These are phyloP conservation scores for Sarocladium kiliense DNA, from an alignment of 2,329 filamentous ascomycete genomes.

Conservation along the genomic window DNA sequence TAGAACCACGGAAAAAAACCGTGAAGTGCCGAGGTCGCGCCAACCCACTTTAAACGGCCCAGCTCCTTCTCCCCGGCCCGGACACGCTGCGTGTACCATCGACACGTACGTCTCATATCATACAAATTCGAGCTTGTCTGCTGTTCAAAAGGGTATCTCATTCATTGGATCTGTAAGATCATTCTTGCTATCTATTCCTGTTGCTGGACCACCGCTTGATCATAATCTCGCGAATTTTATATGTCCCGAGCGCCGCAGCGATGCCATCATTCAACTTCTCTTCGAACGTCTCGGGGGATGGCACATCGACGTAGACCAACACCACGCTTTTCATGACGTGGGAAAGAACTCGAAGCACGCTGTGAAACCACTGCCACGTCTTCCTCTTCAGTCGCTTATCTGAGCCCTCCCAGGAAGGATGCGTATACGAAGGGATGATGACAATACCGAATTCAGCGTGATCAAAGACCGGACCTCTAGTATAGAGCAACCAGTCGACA, in stretches of 20 bases:
- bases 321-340: conserved; percentile 89
- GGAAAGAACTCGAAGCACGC: conserved; percentile 80
- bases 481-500: conserved; percentile 91
- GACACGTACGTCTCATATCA: too few species aligned
- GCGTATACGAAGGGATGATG: conserved; percentile 75
- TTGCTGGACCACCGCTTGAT: conserved; percentile 82
- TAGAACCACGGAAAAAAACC: neutral
- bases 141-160: conserved; percentile 5
- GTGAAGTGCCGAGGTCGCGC: neutral
- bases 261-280: conserved; percentile 49
- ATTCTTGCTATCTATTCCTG: conserved; percentile 44
- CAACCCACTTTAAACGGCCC: neutral
- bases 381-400: conserved; percentile 29
- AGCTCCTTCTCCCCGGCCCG: too few species aligned
- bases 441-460: conserved; percentile 91
- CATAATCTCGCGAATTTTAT: conserved; percentile 74
- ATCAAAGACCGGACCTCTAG: conserved; percentile 85
- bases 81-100: too few species aligned
- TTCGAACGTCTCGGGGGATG: conserved; percentile 53
- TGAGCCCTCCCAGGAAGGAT: conserved; percentile 58
- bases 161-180: neutral
- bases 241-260: conserved; percentile 58
- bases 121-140: too few species aligned
- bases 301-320: conserved; percentile 86
- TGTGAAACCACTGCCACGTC: conserved; percentile 81